phyloP scores from a whole-genome alignment of 768 basidiomycete species.

The Pholiota microspora region DNA sequence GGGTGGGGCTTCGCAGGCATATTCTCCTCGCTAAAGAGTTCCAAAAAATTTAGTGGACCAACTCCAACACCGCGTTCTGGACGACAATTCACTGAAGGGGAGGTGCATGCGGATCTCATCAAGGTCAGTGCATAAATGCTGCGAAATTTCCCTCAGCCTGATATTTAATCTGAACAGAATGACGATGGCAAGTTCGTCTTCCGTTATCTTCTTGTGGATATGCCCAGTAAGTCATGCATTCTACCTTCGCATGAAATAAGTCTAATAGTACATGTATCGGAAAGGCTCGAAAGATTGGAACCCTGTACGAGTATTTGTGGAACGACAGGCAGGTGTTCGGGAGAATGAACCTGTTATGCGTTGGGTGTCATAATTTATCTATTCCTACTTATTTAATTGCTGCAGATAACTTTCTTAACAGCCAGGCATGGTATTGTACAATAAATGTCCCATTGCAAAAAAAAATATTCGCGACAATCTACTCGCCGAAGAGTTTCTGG shows the following conservation, averaged over 20 bases:
- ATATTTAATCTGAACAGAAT: slow-evolving; percentile 42
- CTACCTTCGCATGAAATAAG: slow-evolving; percentile 13
- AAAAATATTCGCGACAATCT: slow-evolving; percentile 22
- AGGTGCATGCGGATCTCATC: slow-evolving; percentile 77
- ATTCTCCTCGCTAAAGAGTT: slow-evolving; percentile 61
- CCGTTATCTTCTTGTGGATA: slow-evolving; percentile 74
- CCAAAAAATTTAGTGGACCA: slow-evolving; percentile 24
- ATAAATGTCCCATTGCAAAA: not conserved
- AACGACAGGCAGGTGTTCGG: slow-evolving; percentile 60
- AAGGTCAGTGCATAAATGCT: slow-evolving; percentile 46
- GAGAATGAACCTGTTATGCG: slow-evolving; percentile 73
- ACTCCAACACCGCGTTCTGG: slow-evolving; percentile 32
- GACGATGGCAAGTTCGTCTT: slow-evolving; percentile 76
- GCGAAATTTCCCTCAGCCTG: not conserved
- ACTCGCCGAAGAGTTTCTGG: slow-evolving; percentile 95
- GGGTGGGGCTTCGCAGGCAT: slow-evolving; percentile 63
- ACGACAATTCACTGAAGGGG: slow-evolving; percentile 64
- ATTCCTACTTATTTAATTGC: slow-evolving; percentile 9
- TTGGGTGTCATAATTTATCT: slow-evolving; percentile 46
- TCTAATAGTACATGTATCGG: slow-evolving; percentile 9
- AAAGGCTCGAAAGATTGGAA: slow-evolving; percentile 62
- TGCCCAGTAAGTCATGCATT: slow-evolving; percentile 62
- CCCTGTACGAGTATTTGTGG: slow-evolving; percentile 68
- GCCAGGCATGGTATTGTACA: slow-evolving; percentile 7
- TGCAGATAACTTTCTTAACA: not conserved